Evolutionary conservation across 805 yeast species (phyloP).

Genomic region (Komagataella mondaviorum): DNA sequence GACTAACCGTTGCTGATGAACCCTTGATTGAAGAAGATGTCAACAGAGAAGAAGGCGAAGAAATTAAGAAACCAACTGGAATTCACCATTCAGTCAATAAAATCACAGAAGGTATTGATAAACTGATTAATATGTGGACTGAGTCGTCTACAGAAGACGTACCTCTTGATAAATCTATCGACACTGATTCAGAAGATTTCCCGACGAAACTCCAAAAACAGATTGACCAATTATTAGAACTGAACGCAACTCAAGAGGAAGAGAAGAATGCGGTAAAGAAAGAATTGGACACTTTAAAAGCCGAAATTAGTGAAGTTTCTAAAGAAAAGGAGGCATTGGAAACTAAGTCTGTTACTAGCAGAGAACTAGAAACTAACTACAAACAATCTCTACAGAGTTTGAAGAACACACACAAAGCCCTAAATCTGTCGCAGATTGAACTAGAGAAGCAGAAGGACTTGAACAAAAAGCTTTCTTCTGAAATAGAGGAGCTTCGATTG

Average conservation of each 20-base stretch:
- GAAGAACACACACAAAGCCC: conserved; percentile 62
- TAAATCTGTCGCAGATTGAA: conserved; percentile 63
- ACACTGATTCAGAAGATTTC: conserved; percentile 6
- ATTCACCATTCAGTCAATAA: conserved; percentile 4
- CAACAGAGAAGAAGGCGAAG: conserved; percentile 16
- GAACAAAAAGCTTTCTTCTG: conserved; percentile 42
- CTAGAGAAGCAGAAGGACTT: conserved; percentile 42
- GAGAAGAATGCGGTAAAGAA: conserved; percentile 21
- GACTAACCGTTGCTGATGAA: conserved; percentile 7
- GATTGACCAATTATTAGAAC: conserved; percentile 35
- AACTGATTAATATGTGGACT: conserved; percentile 6
- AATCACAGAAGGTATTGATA: conserved; percentile 8
- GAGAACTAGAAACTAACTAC: conserved; percentile 48
- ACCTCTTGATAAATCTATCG: conserved; percentile 3
- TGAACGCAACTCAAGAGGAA: conserved; percentile 12
- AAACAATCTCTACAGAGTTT: conserved; percentile 60
- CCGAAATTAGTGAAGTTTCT: conserved; percentile 2
- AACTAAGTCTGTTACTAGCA: conserved; percentile 10
- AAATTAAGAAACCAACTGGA: conserved; percentile 4
- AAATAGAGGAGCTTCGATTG: conserved; percentile 56
- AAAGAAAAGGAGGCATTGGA: neutral
- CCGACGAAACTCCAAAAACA: conserved; percentile 35
- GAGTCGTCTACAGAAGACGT: conserved; percentile 1
- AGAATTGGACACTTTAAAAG: conserved; percentile 12
- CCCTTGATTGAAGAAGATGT: conserved; percentile 18